Base-by-base conservation (phyloP, 176 grass and related monocot species). In the Aegilops tauschii region DNA sequence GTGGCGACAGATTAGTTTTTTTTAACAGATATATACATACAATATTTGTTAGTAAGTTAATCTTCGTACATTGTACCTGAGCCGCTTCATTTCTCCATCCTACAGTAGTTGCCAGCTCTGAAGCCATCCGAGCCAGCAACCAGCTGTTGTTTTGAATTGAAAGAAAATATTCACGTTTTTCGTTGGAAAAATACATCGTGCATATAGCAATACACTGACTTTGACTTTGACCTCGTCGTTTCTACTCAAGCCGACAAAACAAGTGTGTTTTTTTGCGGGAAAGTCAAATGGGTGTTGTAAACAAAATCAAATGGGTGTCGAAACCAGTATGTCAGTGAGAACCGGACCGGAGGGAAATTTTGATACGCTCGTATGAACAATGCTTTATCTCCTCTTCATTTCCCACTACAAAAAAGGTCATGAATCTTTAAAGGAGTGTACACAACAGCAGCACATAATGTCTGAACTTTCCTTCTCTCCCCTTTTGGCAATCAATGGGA, bases 351-450 rank as follows among this genome's bases (percentile, higher is more conserved):
- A 10, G 61, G 34, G 23, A 10, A 9, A 30, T 87, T 58, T 40
- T 13, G 36, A 75, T 65, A 87, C 47, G 67, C 32, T 61, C 80
- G 76, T 87, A 68, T 91, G 89, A 91, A 91, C 81, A 79, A 74
- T 3, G n/a, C 89, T 39, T 87, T 83, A 10, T 31, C 30, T 31
- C 30, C 2, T 31, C 30, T 79, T 62, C 67, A 61, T 80, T 75
- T 84, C 49, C 75, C 85, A 91, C 85, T 59, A 84, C 4, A 56
- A 16, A 81, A 68, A 61, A 50, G 42, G 23, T n/a, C 67, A 75
- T 75, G 75, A 47, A 87, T 76, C 75, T 84, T 84, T 74, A 36
- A 87, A 84, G 49, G 59, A 58, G 12, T 58, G 23, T 86, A 35
- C 31, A 83, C 44, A 76, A 52, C 27, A 76, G 4, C 27, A 31